phyloP scores from a whole-genome alignment of 2,329 filamentous ascomycete species.

The Xylaria sp. region DNA sequence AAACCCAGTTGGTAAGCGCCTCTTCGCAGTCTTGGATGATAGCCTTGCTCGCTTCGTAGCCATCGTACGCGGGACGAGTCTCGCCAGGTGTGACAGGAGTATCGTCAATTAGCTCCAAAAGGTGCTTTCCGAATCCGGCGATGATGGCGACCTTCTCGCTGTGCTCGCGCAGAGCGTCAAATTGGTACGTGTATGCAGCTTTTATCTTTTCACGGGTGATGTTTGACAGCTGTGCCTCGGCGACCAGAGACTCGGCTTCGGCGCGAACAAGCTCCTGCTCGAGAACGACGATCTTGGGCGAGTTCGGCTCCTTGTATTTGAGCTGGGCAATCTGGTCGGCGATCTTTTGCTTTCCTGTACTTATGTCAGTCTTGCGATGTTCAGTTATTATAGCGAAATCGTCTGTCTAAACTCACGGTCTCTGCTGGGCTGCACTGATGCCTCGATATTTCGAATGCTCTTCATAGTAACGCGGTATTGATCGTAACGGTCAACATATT shows the following conservation, averaged over 20 bases:
- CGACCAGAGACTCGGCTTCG: conserved; percentile 98
- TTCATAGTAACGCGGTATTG: conserved; percentile 99
- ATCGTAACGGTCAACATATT: conserved; percentile 98
- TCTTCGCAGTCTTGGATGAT: conserved; percentile 99
- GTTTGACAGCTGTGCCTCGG: conserved; percentile 97
- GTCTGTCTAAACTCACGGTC: conserved; percentile 74
- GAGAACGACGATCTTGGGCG: conserved; percentile 94
- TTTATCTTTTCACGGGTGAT: conserved; percentile 99
- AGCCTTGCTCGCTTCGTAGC: conserved; percentile 97
- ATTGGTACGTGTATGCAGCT: conserved; percentile 97
- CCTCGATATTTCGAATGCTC: conserved; percentile 98
- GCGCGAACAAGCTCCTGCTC: conserved; percentile 98
- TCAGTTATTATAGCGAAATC: background rate
- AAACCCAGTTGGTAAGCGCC: conserved; percentile 95
- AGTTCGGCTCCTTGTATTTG: conserved; percentile 99
- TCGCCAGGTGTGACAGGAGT: conserved; percentile 97
- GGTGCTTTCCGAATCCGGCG: conserved; percentile 95
- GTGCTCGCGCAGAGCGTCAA: conserved; percentile 96
- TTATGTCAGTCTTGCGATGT: conserved; percentile 38
- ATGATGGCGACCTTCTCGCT: conserved; percentile 99
- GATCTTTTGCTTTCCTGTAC: conserved; percentile 94
- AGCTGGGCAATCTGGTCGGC: conserved; percentile 98
- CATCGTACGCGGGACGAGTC: conserved; percentile 94
- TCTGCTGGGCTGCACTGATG: conserved; percentile 95
- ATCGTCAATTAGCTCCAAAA: conserved; percentile 96